phyloP scores from a whole-genome alignment of 177 flowering plant genomes.

The Vitis hybrid region DNA sequence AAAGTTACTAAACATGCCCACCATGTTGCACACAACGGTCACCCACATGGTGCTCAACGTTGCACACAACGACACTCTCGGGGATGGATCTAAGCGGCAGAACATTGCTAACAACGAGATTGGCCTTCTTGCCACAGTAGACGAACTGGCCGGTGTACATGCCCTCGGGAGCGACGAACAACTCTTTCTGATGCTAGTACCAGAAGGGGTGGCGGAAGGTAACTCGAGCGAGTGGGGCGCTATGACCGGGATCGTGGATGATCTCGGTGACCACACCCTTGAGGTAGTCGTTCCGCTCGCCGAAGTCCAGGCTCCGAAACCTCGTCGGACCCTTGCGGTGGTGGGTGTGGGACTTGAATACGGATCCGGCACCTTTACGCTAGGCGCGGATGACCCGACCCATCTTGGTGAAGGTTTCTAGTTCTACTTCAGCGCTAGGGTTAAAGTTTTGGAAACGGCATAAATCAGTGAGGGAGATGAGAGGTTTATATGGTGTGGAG shows the following conservation, averaged over 20 bases:
- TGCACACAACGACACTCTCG: not conserved
- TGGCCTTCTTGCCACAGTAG: not conserved
- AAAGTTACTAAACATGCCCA: too few species aligned
- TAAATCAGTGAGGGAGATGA: too few species aligned
- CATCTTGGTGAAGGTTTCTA: not conserved
- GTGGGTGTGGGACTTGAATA: not conserved
- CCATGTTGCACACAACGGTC: too few species aligned
- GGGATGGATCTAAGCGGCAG: not conserved
- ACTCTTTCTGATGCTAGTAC: too few species aligned
- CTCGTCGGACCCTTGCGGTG: not conserved
- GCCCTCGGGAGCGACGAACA: too few species aligned
- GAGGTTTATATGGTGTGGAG: too few species aligned
- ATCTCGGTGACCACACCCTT: constrained; percentile 1
- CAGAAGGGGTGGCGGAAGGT: too few species aligned
- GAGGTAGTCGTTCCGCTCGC: not conserved
- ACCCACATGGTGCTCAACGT: not conserved
- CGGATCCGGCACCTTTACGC: not conserved
- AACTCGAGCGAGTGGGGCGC: too few species aligned
- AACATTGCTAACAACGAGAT: not conserved
- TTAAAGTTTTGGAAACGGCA: too few species aligned
- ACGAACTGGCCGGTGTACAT: not conserved
- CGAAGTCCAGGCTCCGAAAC: constrained; percentile 1
- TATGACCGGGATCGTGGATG: not conserved
- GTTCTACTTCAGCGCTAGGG: too few species aligned
- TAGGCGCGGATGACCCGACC: not conserved